Conservation (phyloP, 805 yeast species). For the Priceomyces melissophilus region DNA sequence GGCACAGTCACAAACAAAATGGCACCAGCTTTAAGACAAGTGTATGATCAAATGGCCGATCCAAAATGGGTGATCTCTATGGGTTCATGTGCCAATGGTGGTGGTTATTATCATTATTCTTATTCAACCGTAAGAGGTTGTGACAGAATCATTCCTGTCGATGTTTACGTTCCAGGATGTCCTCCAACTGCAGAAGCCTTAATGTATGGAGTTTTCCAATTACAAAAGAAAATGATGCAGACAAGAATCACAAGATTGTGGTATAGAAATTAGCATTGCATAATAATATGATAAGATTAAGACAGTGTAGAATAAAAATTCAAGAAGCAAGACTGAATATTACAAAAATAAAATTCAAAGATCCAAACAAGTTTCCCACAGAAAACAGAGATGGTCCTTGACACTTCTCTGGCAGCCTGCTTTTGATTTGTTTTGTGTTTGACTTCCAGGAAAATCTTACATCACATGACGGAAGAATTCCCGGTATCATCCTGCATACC, state of each 20-base stretch:
- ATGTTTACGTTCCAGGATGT: slow-evolving; percentile 89
- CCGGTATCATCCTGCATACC: too few species aligned
- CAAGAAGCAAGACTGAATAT: too few species aligned
- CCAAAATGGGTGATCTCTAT: slow-evolving; percentile 93
- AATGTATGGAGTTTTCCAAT: slow-evolving; percentile 85
- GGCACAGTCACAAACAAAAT: slow-evolving; percentile 88
- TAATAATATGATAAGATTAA: slow-evolving; percentile 1
- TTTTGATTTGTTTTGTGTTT: too few species aligned
- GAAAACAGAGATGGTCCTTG: too few species aligned
- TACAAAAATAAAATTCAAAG: too few species aligned
- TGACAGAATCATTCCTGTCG: slow-evolving; percentile 85
- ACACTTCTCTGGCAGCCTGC: too few species aligned
- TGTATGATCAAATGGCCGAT: slow-evolving; percentile 91
- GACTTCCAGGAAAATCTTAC: too few species aligned
- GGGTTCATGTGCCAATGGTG: slow-evolving; percentile 95
- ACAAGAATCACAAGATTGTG: slow-evolving; percentile 79
- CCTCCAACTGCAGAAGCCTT: slow-evolving; percentile 91
- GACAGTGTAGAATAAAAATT: too few species aligned
- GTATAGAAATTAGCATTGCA: slow-evolving; percentile 53
- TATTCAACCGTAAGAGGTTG: slow-evolving; percentile 89
- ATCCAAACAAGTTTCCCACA: too few species aligned
- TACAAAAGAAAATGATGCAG: slow-evolving; percentile 86
- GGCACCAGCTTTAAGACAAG: slow-evolving; percentile 93
- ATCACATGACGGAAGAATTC: too few species aligned
- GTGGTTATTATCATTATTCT: slow-evolving; percentile 88